Evolutionary conservation across 805 yeast genomes (phyloP).

Genomic region (Metschnikowia henanensis): DNA sequence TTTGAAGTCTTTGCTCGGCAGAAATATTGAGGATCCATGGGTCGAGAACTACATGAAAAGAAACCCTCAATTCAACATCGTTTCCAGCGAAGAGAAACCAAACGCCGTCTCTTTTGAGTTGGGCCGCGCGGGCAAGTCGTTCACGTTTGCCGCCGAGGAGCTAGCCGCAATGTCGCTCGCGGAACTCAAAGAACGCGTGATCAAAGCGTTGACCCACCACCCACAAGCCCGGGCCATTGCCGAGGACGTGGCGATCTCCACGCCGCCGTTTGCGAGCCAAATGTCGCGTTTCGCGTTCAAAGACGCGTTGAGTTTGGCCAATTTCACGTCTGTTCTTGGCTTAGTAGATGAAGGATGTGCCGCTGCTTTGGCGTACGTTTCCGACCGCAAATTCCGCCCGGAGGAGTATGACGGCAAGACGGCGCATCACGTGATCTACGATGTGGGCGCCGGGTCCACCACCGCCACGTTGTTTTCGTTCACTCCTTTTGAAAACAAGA

Average conservation of each 20-base stretch:
- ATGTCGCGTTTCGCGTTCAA: slow-evolving; percentile 67
- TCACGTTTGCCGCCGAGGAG: slow-evolving; percentile 63
- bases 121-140: slow-evolving; percentile 32
- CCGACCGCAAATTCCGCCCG: slow-evolving; percentile 43
- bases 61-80: slow-evolving; percentile 62
- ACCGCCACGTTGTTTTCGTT: slow-evolving; percentile 81
- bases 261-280: slow-evolving; percentile 69
- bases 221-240: slow-evolving; percentile 50
- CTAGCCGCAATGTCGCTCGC: slow-evolving; percentile 77
- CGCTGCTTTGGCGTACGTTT: slow-evolving; percentile 78
- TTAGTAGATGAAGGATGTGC: slow-evolving; percentile 92
- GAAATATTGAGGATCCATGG: slow-evolving; percentile 45
- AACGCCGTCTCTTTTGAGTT: slow-evolving; percentile 58
- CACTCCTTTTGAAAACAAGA: slow-evolving; percentile 42
- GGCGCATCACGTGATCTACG: slow-evolving; percentile 73
- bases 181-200: slow-evolving; percentile 66
- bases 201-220: slow-evolving; percentile 51
- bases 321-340: slow-evolving; percentile 55
- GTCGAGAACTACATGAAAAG: slow-evolving; percentile 46
- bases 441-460: slow-evolving; percentile 92
- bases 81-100: slow-evolving; percentile 36
- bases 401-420: slow-evolving; percentile 37
- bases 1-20: slow-evolving; percentile 73
- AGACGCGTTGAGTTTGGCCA: slow-evolving; percentile 74
- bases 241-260: slow-evolving; percentile 69